Percentiles rank a stretch among this genome's conserved stretches.
These are phyloP conservation scores for Kodamaea suecica DNA, from an alignment of 1,139 yeast genomes.

Conservation along the genomic window DNA sequence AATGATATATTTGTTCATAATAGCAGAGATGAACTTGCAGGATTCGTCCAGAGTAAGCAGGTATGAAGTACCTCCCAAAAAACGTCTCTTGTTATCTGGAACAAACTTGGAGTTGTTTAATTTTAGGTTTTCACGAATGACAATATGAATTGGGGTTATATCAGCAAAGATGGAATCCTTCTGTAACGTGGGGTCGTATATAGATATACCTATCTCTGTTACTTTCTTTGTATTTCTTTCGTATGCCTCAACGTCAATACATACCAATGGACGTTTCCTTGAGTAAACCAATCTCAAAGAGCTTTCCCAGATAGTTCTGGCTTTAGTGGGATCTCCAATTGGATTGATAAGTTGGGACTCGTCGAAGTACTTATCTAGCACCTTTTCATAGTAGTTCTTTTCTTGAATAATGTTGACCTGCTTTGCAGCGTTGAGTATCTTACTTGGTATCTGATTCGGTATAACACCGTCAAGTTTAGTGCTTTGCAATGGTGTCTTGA, in stretches of 20 bases:
- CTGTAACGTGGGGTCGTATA: slow-evolving; percentile 21
- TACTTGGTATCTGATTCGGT: no score
- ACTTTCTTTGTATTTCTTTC: slow-evolving; percentile 17
- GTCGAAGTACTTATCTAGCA: slow-evolving; percentile 12
- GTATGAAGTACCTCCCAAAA: slow-evolving; percentile 20
- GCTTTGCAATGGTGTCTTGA: no score
- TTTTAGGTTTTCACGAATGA: slow-evolving; percentile 17
- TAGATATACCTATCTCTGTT: slow-evolving; percentile 24
- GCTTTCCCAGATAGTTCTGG: slow-evolving; percentile 5
- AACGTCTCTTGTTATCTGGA: slow-evolving; percentile 20
- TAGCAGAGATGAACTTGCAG: slow-evolving; percentile 10
- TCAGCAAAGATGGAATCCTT: slow-evolving; percentile 16
- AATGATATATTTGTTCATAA: slow-evolving; percentile 16
- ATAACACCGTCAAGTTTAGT: no score
- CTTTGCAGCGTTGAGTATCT: no score
- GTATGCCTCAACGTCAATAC: slow-evolving; percentile 25
- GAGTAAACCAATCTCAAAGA: slow-evolving; percentile 19
- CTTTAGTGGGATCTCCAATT: not conserved
- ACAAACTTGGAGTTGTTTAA: slow-evolving; percentile 18
- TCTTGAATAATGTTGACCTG: no score
- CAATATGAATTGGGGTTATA: slow-evolving; percentile 19
- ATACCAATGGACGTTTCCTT: slow-evolving; percentile 20
- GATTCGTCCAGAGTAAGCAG: slow-evolving; percentile 14
- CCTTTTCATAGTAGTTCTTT: slow-evolving; percentile 5
- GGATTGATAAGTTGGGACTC: slow-evolving; percentile 1